These are phyloP conservation scores for Ogataea pignaliae DNA, from an alignment of 805 yeast genomes.

Conservation along the genomic window DNA sequence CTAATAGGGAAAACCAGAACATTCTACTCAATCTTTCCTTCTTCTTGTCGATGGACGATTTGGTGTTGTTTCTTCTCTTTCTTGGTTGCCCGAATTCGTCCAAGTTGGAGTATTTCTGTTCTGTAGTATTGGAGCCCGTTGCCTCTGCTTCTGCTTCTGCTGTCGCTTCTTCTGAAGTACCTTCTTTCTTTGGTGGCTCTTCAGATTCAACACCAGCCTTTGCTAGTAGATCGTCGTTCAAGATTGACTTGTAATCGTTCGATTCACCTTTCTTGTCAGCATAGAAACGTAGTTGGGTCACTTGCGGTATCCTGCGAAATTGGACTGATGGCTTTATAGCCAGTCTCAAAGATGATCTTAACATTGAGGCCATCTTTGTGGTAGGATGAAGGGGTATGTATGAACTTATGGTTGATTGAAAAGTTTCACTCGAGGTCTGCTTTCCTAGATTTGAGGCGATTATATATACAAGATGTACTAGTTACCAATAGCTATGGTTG, in stretches of 20 bases:
- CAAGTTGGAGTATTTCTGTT: conserved; percentile 6
- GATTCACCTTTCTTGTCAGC: conserved; percentile 19
- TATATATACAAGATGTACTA: too few species aligned
- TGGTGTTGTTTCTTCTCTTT: conserved; percentile 50
- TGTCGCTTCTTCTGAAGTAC: background rate
- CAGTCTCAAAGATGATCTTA: conserved; percentile 8
- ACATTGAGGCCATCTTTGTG: background rate
- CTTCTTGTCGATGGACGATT: conserved; percentile 70
- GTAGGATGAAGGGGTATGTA: background rate
- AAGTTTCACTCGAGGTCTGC: too few species aligned
- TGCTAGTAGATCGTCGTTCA: conserved; percentile 77
- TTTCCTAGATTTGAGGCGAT: too few species aligned
- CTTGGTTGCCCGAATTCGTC: conserved; percentile 32
- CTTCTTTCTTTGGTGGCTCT: conserved; percentile 5
- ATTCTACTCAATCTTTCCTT: conserved; percentile 78
- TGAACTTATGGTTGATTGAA: background rate
- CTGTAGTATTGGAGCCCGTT: background rate
- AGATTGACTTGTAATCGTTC: conserved; percentile 43
- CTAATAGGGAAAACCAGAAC: conserved; percentile 58
- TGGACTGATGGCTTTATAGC: conserved; percentile 1
- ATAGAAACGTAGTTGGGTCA: conserved; percentile 14
- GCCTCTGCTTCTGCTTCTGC: conserved; percentile 12
- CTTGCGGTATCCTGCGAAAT: background rate
- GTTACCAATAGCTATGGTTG: too few species aligned
- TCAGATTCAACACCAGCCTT: conserved; percentile 77